Percentiles rank a stretch among this genome's conserved stretches.
These are phyloP conservation scores for Gossypioides kirkii DNA, from an alignment of 345 rosid genomes.

Conservation along the genomic window DNA sequence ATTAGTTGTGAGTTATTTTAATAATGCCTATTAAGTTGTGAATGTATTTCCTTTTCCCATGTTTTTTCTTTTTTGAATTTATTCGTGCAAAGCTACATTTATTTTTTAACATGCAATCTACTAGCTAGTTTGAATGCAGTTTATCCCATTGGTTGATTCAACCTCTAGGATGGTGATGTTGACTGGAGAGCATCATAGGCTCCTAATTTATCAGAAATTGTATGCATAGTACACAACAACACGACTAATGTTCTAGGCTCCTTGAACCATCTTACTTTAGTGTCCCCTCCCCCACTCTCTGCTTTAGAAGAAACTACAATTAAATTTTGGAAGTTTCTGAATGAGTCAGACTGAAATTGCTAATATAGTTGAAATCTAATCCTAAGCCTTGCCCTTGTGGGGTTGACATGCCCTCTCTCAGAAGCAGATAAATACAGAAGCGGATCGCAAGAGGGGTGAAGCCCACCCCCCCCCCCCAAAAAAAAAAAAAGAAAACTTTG, in stretches of 20 bases:
- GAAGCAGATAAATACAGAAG: background rate
- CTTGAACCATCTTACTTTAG: background rate
- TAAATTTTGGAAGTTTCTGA: background rate
- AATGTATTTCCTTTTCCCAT: background rate
- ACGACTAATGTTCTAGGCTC: background rate
- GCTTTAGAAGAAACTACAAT: background rate
- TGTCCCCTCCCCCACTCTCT: no score
- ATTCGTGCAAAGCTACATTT: background rate
- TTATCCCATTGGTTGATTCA: background rate
- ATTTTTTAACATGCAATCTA: background rate
- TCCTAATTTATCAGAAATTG: background rate
- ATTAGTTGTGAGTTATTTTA: background rate
- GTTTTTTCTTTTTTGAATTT: background rate
- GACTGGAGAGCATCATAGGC: background rate
- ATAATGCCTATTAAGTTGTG: background rate
- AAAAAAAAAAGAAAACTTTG: no score
- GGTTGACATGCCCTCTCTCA: background rate
- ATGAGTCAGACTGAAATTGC: background rate
- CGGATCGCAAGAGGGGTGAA: no score
- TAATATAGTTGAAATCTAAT: background rate
- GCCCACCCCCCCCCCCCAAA: no score
- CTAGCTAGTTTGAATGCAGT: background rate
- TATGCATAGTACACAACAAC: background rate
- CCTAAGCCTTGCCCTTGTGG: background rate
- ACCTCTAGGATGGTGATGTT: background rate